Evolutionary conservation across 2,329 filamentous ascomycete species (phyloP), one percentile per base, ranked within the genome.

Genomic region (Ilyonectria mors-panacis): DNA sequence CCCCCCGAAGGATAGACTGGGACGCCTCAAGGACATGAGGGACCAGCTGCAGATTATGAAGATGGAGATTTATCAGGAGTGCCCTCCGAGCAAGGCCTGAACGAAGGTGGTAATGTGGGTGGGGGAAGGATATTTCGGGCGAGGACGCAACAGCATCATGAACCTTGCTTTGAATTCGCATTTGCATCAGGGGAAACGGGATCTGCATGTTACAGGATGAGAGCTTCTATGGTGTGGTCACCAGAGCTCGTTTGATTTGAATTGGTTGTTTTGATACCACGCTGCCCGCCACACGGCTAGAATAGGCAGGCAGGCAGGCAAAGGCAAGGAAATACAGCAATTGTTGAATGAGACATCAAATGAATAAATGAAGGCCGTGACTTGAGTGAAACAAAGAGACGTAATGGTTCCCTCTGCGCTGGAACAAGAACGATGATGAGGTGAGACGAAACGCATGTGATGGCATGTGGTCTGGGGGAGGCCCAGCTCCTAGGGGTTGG

Each of bases 21-120:
- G 81, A 6, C 77, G 86, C 54, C 76, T 91, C 51, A 73, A 86
- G 33, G 83, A 86, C 15, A 87, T 91, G 88, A 85, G 87, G 63
- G 79, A 83, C 30, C 81, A 85, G 37, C 79, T 92, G 54, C 81
- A 85, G 69, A 70, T 71, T n/a, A 85, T 91, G 85, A 91, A 91
- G 82, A 81, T 77, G 70, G 84, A 89, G 65, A 91, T 92, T 50
- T 86, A 89, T 72, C 79, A 78, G 69, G 83, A 85, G 77, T 82
- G 77, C 75, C 80, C 75, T 61, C 80, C 70, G 5, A 72, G 73
- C 35, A 75, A 75, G 66, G 70, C 68, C 37, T 77, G 67, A 72
- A 66, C 26, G 56, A 66, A 50, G 58, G 55, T 53, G 54, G 55
- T 74, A 70, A 73, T 68, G 65, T 56, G 39, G 66, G 47, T 56